These are phyloP conservation scores for Blastobotrys arbuscula DNA, from an alignment of 1,139 yeast species.

Conservation along the genomic window DNA sequence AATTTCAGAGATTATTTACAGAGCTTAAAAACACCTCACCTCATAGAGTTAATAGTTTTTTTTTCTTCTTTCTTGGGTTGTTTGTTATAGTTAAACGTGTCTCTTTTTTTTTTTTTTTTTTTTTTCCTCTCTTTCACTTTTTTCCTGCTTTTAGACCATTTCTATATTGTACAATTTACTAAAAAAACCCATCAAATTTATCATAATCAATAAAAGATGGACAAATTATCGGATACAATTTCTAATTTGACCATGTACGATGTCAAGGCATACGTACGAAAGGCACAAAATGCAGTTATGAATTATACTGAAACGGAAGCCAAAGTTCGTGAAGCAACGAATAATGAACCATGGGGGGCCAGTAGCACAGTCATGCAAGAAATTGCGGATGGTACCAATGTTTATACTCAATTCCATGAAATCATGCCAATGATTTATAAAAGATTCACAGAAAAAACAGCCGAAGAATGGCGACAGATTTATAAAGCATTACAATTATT, in stretches of 20 bases:
- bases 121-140: neutral
- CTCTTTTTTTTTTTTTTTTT: neutral
- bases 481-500: slow-evolving; percentile 87
- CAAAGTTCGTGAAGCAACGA: slow-evolving; percentile 81
- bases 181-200: too few relatives aligned
- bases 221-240: slow-evolving; percentile 63
- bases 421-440: slow-evolving; percentile 44
- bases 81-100: neutral
- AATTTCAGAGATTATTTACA: too few relatives aligned
- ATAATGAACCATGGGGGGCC: slow-evolving; percentile 99
- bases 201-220: slow-evolving; percentile 44
- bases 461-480: slow-evolving; percentile 97
- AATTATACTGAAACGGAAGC: slow-evolving; percentile 95
- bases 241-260: slow-evolving; percentile 85
- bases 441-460: slow-evolving; percentile 89
- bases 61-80: too few relatives aligned
- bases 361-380: slow-evolving; percentile 85
- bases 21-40: too few relatives aligned
- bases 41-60: too few relatives aligned
- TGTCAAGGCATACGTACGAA: slow-evolving; percentile 94
- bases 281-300: slow-evolving; percentile 92
- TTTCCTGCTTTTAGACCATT: neutral
- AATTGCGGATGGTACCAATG: slow-evolving; percentile 91
- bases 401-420: slow-evolving; percentile 48
- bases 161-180: neutral